Conservation (phyloP, 768 basidiomycete genomes). For the Russula emetica region DNA sequence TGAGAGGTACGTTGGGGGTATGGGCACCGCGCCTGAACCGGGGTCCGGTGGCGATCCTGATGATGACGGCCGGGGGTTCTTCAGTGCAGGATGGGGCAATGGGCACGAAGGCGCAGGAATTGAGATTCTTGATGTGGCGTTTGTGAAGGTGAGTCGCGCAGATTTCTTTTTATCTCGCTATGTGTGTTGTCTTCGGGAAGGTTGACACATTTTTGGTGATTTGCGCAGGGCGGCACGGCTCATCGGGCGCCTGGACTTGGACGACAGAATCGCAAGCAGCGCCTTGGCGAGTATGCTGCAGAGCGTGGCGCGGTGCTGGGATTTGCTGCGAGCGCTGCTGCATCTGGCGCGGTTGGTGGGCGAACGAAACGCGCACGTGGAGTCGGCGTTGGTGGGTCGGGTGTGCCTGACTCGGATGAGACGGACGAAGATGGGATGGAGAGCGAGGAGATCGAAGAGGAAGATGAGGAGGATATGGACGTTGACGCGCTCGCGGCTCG, state of each 20-base stretch:
- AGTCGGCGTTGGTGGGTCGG: slow-evolving; percentile 9
- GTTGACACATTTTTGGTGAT: not conserved
- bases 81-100: slow-evolving; percentile 74
- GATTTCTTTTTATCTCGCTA: not conserved
- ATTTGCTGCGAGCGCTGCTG: slow-evolving; percentile 26
- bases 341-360: slow-evolving; percentile 16
- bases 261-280: slow-evolving; percentile 58
- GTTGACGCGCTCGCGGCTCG: slow-evolving; percentile 23
- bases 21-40: slow-evolving; percentile 32
- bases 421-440: slow-evolving; percentile 14
- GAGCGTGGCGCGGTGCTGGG: slow-evolving; percentile 48
- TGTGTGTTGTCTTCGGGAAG: not conserved
- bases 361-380: slow-evolving; percentile 21
- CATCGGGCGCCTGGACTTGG: slow-evolving; percentile 48
- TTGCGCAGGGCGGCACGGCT: slow-evolving; percentile 47
- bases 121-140: slow-evolving; percentile 61
- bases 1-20: slow-evolving; percentile 46
- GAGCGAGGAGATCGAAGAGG: slow-evolving; percentile 20
- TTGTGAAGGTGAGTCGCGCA: slow-evolving; percentile 48
- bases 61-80: slow-evolving; percentile 57
- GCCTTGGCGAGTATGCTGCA: slow-evolving; percentile 61
- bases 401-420: slow-evolving; percentile 16
- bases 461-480: slow-evolving; percentile 22
- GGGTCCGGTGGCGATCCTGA: slow-evolving; percentile 34
- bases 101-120: slow-evolving; percentile 75